phyloP scores from a whole-genome alignment of 257 asterid genomes.

The Nicotiana undulata region DNA sequence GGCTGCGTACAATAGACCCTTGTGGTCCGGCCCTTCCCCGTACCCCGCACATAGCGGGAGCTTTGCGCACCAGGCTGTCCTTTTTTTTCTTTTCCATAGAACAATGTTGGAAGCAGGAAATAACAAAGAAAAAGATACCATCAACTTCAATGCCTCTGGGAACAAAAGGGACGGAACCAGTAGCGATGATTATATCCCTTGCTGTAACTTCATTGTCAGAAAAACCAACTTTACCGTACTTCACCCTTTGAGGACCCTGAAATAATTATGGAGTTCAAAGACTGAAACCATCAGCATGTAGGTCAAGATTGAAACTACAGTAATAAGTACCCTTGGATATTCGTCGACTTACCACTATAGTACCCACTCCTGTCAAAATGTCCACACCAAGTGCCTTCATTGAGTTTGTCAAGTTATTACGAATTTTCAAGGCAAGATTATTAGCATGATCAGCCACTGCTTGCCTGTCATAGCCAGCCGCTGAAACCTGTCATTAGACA shows the following conservation, averaged over 20 bases:
- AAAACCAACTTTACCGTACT: constrained; percentile 24
- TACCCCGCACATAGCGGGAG: too few species aligned
- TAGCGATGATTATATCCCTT: constrained; percentile 83
- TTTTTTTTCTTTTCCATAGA: too few species aligned
- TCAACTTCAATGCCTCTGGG: constrained; percentile 97
- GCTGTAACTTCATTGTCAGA: constrained; percentile 60
- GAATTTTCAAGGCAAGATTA: constrained; percentile 77
- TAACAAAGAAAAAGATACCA: constrained; percentile 39
- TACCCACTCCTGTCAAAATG: constrained; percentile 85
- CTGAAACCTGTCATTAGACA: constrained; percentile 58
- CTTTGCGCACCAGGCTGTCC: too few species aligned
- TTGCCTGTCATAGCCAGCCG: constrained; percentile 84
- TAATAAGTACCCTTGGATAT: neutral
- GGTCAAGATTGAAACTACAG: neutral
- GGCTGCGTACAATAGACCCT: too few species aligned
- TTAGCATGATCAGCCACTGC: constrained; percentile 93
- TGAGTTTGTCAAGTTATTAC: constrained; percentile 86
- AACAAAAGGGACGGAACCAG: constrained; percentile 87
- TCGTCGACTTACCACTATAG: constrained; percentile 53
- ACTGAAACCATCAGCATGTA: neutral
- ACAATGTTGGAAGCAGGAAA: neutral
- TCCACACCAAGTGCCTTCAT: constrained; percentile 89
- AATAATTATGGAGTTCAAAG: neutral
- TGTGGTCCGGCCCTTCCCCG: too few species aligned
- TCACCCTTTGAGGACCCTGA: constrained; percentile 95